A percentile compares a stretch with the other conserved stretches of the same genome.
These are phyloP conservation scores for Apophysomyces sp. DNA, from an alignment of 371 early-diverging fungal genomes.

Conservation along the genomic window DNA sequence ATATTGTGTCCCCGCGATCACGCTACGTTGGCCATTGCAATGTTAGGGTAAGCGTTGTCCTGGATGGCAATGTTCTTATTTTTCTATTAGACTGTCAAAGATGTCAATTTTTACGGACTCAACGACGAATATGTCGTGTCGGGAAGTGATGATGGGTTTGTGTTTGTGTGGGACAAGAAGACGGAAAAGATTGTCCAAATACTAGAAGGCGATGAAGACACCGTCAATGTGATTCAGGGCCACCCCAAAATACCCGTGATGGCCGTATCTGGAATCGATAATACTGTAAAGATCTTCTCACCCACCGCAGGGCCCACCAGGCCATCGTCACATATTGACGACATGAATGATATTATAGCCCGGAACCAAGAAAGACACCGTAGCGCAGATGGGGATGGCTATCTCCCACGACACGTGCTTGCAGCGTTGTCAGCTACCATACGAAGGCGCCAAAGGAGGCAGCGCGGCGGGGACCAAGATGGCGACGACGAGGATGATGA, in stretches of 20 bases:
- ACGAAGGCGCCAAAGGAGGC: not conserved
- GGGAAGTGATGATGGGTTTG: slow-evolving; percentile 78
- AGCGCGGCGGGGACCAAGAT: slow-evolving; percentile 1
- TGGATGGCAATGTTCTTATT: not conserved
- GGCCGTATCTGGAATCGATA: slow-evolving; percentile 73
- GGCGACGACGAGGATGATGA: slow-evolving; percentile 7
- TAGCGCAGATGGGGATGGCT: slow-evolving; percentile 10
- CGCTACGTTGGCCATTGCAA: slow-evolving; percentile 44
- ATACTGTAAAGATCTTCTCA: slow-evolving; percentile 69
- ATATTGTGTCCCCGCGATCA: slow-evolving; percentile 22
- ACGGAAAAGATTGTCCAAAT: slow-evolving; percentile 64
- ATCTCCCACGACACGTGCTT: slow-evolving; percentile 26
- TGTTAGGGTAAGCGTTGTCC: slow-evolving; percentile 24
- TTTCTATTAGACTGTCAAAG: slow-evolving; percentile 69
- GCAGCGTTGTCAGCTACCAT: slow-evolving; percentile 16
- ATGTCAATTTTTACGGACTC: slow-evolving; percentile 74
- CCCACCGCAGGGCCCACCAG: slow-evolving; percentile 41
- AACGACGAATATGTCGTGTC: slow-evolving; percentile 71
- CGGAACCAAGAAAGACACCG: slow-evolving; percentile 21
- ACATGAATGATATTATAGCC: slow-evolving; percentile 24
- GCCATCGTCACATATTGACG: slow-evolving; percentile 34
- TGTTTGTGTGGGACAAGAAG: slow-evolving; percentile 76
- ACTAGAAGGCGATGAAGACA: slow-evolving; percentile 61
- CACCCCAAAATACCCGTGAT: slow-evolving; percentile 48
- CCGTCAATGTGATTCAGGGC: slow-evolving; percentile 63